These are phyloP conservation scores for Tubosaeta brunneosetosa DNA, from an alignment of 768 basidiomycete genomes.

Conservation along the genomic window DNA sequence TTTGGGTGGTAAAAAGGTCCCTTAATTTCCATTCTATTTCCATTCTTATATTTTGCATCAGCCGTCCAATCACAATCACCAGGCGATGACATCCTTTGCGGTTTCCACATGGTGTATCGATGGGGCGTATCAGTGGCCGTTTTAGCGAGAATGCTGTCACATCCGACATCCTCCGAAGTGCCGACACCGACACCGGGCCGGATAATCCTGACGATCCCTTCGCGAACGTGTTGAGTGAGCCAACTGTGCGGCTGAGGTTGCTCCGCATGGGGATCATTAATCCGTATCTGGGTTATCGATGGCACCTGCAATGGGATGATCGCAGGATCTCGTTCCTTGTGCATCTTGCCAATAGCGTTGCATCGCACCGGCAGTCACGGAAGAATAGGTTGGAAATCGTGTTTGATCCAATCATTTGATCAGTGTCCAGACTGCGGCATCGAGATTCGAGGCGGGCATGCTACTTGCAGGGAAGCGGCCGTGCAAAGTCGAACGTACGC, in stretches of 20 bases:
- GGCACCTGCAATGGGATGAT: conserved; percentile 13
- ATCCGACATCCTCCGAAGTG: conserved; percentile 26
- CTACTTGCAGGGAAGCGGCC: conserved; percentile 21
- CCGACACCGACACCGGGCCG: conserved; percentile 18
- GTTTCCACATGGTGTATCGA: conserved; percentile 19
- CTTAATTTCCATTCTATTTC: conserved; percentile 16
- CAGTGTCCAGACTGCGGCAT: conserved; percentile 4
- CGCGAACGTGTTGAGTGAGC: conserved; percentile 22
- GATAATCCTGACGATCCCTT: conserved; percentile 31
- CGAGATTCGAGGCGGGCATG: conserved; percentile 17
- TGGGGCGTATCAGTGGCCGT: conserved; percentile 19
- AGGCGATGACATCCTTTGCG: not conserved
- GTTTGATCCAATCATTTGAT: conserved; percentile 19
- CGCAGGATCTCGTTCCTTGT: conserved; percentile 12
- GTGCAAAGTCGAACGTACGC: conserved; percentile 8
- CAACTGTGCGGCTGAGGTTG: conserved; percentile 13
- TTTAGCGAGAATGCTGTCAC: conserved; percentile 13
- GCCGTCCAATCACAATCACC: not conserved
- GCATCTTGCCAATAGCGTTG: conserved; percentile 5
- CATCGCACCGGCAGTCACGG: conserved; percentile 24
- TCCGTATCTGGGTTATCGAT: conserved; percentile 19
- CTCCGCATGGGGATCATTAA: conserved; percentile 25
- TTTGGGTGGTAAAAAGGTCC: not conserved
- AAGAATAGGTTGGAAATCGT: conserved; percentile 15
- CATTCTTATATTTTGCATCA: not conserved